Base-by-base conservation (phyloP, 2,329 filamentous ascomycete species). In the Colletotrichum sp. region DNA sequence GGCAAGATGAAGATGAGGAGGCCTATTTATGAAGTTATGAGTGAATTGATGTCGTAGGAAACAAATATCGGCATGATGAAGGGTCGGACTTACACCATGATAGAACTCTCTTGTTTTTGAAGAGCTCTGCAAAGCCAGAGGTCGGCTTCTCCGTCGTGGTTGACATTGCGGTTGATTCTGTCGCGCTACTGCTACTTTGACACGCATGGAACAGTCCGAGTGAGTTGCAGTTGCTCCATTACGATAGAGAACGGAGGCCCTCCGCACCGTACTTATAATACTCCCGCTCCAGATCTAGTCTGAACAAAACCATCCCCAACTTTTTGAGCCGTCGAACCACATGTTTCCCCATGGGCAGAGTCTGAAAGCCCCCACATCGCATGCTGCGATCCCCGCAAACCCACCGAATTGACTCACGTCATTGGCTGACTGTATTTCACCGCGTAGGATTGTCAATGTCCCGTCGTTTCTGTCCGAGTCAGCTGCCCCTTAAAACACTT, bases 1-100 rank as follows among this genome's bases (percentile, higher is more conserved):
- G 71, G 71, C 6, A 74, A 34, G n/a, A 74, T 70, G 34, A 70
- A 70, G 9, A 74, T 74, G 0, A 70, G 24, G n/a, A 70, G 71
- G 28, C 71, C 71, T 70, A 18, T 26, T 24, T 0, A 6, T 8
- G 6, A 0, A 8, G 12, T 5, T 5, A 0, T 56, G n/a, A 56
- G 24, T n/a, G 36, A 18, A 0, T 10, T 6, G 36, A 18, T 3
- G 8, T 6, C 0, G 5, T 10, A 3, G 0, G 36, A 43, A 43
- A 43, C 2, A 43, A n/a, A 0, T 26, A 3, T 5, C 3, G n/a
- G 52, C 0, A 1, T 48, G 38, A 16, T 15, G 0, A 58, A 58
- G 55, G 13, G 13, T 18, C 21, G 4, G 13, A 8, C 43, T 30
- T 36, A 66, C 70, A 71, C 62, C 70, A 66, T 8, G 21, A 48